Percentiles rank a stretch among this genome's conserved stretches.
These are phyloP conservation scores for Forsythia suspensa DNA, from an alignment of 257 asterid species.

Conservation along the genomic window DNA sequence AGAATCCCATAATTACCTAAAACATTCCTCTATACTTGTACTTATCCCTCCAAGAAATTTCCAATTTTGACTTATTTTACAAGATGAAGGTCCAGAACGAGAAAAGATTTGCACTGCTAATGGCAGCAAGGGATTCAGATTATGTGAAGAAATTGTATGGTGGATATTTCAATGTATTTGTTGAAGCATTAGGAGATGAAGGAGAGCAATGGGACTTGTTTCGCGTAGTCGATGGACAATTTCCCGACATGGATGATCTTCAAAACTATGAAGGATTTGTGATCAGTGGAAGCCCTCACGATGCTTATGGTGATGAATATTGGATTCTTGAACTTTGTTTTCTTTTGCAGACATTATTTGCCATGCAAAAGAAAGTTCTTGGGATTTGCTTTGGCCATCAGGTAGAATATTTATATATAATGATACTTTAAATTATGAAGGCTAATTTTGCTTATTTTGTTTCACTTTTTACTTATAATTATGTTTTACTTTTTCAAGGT, in stretches of 20 bases:
- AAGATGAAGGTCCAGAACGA: slow-evolving; percentile 33
- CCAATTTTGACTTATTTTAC: not conserved
- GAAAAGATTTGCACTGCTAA: slow-evolving; percentile 53
- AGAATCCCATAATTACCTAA: not conserved
- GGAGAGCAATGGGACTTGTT: slow-evolving; percentile 68
- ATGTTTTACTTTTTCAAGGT: slow-evolving; percentile 31
- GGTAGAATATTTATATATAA: slow-evolving; percentile 23
- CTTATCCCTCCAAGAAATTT: not conserved
- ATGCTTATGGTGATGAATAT: slow-evolving; percentile 57
- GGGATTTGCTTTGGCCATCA: slow-evolving; percentile 84
- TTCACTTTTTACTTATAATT: not conserved
- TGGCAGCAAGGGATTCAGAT: slow-evolving; percentile 61
- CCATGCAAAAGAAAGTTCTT: slow-evolving; percentile 66
- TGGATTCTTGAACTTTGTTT: slow-evolving; percentile 63
- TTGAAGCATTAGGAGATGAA: slow-evolving; percentile 49
- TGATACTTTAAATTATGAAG: not conserved
- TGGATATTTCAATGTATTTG: slow-evolving; percentile 61
- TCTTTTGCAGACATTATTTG: slow-evolving; percentile 44
- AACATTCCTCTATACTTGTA: not conserved
- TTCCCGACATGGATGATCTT: slow-evolving; percentile 44
- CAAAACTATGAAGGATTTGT: slow-evolving; percentile 57
- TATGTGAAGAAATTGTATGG: slow-evolving; percentile 58
- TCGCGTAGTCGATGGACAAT: slow-evolving; percentile 60
- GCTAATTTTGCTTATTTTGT: not conserved
- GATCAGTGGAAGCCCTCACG: slow-evolving; percentile 67